Evolutionary conservation across 371 early-diverging fungal species (phyloP), one percentile per base, ranked within the genome.

Genomic region (Mucor irregularis): DNA sequence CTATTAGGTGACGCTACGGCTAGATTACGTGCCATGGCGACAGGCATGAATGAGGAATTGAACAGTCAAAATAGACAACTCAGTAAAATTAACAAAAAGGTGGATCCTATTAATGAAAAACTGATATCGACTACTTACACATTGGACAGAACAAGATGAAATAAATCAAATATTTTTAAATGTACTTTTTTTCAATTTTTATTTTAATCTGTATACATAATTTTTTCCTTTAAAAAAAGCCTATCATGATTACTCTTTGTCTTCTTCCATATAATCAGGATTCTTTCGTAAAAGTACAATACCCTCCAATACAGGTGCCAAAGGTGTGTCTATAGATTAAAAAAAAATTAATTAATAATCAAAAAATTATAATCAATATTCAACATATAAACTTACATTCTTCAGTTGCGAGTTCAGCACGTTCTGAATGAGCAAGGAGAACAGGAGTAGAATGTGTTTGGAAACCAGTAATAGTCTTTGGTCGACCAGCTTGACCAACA

Each of bases 391-490:
- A 64, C 76, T 66, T 82, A 85, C 81, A 97, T 83, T 97, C 96
- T 72, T 98, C 98, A 7, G 94, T 96, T 16, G 95, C 96, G 31
- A 99, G 75, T 77, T 99, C 99, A 13, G 99, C 99, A 49, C 96
- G 89, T 78, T 99, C 99, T 44, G 90, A 89, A 66, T 94, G 90
- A 16, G 92, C 96, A 59, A 99, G 74, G 61, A 99, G 78, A 14
- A 99, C 98, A 3, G 99, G 99, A 25, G 98, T 96, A 19, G 93
- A 85, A 69, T 99, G 98, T 46, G 98, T 95, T 72, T 99, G 99
- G 88, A 97, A 97, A 21, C 99, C 99, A 3, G 98, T 94, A 56
- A 99, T 95, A 0, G 95, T 96, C 81, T 97, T 98, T 52, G 99
- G 99, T 51, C 94, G 84, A 34, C 99, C 99, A 1, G 98, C 98